These are phyloP conservation scores for Carex kokanica DNA, from an alignment of 176 grass and related monocot species.

Conservation along the genomic window DNA sequence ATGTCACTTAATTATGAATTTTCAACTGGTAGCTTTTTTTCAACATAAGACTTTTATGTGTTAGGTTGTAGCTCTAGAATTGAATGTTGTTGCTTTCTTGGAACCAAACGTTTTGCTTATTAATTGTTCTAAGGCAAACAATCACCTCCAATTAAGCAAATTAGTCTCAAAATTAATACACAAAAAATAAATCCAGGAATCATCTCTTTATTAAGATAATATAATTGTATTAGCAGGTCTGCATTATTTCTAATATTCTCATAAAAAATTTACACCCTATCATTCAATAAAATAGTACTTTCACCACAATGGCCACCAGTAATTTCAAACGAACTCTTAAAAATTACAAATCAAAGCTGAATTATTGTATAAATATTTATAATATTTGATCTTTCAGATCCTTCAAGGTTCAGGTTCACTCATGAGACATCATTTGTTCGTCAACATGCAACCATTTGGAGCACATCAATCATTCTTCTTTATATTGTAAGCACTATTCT, in stretches of 20 bases:
- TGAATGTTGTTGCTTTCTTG: not conserved
- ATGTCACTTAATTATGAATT: constrained; percentile 64
- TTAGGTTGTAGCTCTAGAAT: not conserved
- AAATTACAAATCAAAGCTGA: not conserved
- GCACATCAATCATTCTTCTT: constrained; percentile 26
- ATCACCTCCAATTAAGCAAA: not conserved
- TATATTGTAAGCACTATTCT: constrained; percentile 30
- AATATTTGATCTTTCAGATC: constrained; percentile 39
- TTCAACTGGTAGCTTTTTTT: constrained; percentile 40
- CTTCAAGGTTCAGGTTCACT: constrained; percentile 71
- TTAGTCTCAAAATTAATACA: not conserved
- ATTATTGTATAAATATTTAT: not conserved
- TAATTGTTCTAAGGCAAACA: too few relatives aligned
- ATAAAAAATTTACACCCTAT: too few relatives aligned
- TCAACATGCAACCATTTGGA: constrained; percentile 48
- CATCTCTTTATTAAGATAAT: not conserved
- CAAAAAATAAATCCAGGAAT: not conserved
- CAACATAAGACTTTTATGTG: not conserved
- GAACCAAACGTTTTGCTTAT: not conserved
- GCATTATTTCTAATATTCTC: not conserved
- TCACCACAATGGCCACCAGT: not conserved
- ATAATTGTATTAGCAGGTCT: not conserved
- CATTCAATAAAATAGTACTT: not conserved
- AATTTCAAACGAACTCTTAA: not conserved
- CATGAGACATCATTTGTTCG: constrained; percentile 74